Conservation (phyloP, 805 yeast genomes). For the Suhomyces pyralidae region DNA sequence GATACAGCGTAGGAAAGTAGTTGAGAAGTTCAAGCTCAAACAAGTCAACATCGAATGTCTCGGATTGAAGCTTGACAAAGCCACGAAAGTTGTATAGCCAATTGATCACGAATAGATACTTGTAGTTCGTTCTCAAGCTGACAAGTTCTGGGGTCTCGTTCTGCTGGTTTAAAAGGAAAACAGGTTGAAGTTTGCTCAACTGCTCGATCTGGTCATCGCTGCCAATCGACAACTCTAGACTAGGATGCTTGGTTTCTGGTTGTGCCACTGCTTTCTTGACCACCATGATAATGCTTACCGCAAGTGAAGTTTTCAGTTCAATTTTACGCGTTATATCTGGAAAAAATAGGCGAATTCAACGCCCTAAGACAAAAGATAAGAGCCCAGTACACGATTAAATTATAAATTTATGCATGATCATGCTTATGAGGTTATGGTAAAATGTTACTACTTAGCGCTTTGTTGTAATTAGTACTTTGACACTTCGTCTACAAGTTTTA, state of each 20-base stretch:
- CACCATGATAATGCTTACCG: slow-evolving; percentile 1
- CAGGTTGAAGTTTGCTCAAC: slow-evolving; percentile 12
- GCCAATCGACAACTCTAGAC: slow-evolving; percentile 7
- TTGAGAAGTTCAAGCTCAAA: slow-evolving; percentile 59
- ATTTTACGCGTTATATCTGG: neutral
- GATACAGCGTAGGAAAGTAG: slow-evolving; percentile 10
- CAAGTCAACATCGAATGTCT: slow-evolving; percentile 54
- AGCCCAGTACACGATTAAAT: too few relatives aligned
- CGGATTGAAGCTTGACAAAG: slow-evolving; percentile 46
- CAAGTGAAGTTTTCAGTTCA: neutral
- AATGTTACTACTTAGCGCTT: too few relatives aligned
- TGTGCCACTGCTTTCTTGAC: slow-evolving; percentile 2
- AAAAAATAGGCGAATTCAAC: neutral
- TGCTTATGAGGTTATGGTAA: too few relatives aligned
- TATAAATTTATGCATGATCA: too few relatives aligned
- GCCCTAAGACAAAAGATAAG: neutral
- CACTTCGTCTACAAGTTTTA: neutral
- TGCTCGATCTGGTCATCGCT: slow-evolving; percentile 9
- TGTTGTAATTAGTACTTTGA: too few relatives aligned
- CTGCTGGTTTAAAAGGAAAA: slow-evolving; percentile 10
- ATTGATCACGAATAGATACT: slow-evolving; percentile 37
- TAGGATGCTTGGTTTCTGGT: neutral
- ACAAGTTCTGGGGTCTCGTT: slow-evolving; percentile 7
- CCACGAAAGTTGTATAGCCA: slow-evolving; percentile 59
- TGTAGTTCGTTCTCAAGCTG: slow-evolving; percentile 13